Evolutionary conservation across 495 filamentous ascomycete genomes (phyloP).

Genomic region (Penicillium antarcticum): DNA sequence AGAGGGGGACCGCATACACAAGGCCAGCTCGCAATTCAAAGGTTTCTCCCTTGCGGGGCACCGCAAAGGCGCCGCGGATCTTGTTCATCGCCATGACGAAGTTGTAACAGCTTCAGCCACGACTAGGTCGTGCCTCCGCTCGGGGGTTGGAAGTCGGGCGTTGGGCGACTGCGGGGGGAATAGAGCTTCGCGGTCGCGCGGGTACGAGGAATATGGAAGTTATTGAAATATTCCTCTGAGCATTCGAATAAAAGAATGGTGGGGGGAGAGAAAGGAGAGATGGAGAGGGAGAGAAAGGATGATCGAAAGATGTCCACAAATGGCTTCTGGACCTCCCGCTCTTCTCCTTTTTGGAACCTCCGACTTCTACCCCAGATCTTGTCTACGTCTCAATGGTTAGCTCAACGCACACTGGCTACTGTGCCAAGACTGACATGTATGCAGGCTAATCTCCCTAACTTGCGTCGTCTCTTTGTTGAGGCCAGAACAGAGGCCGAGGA

Average conservation of each 20-base stretch:
- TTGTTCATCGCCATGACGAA: conserved; percentile 86
- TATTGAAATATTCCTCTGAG: not conserved
- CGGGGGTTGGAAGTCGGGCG: conserved; percentile 15
- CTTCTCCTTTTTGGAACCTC: conserved; percentile 15
- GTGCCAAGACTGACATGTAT: conserved; percentile 10
- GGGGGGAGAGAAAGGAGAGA: conserved; percentile 9
- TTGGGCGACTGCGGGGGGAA: conserved; percentile 41
- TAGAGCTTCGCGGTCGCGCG: conserved; percentile 37
- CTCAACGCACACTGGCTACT: not conserved
- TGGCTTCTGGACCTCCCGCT: conserved; percentile 26
- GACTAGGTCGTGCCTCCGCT: conserved; percentile 47
- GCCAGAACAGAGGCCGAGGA: conserved; percentile 92
- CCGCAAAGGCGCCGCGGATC: conserved; percentile 88
- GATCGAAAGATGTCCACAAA: conserved; percentile 44
- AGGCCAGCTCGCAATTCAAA: conserved; percentile 95
- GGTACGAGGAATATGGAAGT: conserved; percentile 11
- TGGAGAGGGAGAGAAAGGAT: conserved; percentile 23
- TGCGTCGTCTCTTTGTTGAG: conserved; percentile 94
- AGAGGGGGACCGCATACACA: conserved; percentile 53
- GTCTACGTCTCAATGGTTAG: conserved; percentile 15
- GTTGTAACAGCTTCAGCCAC: conserved; percentile 39
- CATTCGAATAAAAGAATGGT: not conserved
- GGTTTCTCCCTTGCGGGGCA: conserved; percentile 94
- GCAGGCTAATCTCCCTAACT: conserved; percentile 86
- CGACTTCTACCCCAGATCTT: not conserved